phyloP scores from a whole-genome alignment of 495 filamentous ascomycete genomes.

The Patellaria atrata region DNA sequence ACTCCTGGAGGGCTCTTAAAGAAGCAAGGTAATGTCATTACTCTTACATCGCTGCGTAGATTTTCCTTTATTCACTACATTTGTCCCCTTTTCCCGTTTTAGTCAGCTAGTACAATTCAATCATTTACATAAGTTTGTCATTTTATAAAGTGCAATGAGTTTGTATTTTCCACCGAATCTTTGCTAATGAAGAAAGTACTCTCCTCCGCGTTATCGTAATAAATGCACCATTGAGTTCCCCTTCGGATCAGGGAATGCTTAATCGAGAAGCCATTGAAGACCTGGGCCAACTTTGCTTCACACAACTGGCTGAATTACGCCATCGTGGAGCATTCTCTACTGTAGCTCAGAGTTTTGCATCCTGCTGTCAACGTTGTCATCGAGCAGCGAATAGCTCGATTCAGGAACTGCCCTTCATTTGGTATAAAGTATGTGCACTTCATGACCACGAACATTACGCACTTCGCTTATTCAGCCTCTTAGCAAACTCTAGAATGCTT shows the following conservation, averaged over 20 bases:
- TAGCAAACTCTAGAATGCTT: conserved; percentile 30
- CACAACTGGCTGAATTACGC: conserved; percentile 65
- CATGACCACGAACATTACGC: not conserved
- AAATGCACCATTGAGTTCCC: conserved; percentile 21
- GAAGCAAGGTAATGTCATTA: conserved; percentile 95
- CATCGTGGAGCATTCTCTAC: conserved; percentile 91
- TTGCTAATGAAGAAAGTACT: conserved; percentile 29
- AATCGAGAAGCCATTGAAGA: conserved; percentile 30
- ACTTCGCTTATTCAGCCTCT: no score
- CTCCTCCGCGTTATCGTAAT: conserved; percentile 42
- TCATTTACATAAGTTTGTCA: no score
- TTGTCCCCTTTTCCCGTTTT: no score
- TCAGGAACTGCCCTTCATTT: conserved; percentile 32
- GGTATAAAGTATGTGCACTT: conserved; percentile 49
- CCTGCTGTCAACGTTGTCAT: conserved; percentile 48
- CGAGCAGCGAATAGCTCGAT: conserved; percentile 28
- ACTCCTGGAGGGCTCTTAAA: conserved; percentile 82
- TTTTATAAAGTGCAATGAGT: no score
- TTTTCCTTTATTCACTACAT: no score
- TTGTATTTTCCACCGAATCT: not conserved
- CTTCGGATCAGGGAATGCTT: conserved; percentile 1
- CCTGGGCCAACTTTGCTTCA: conserved; percentile 59
- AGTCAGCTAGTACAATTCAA: no score
- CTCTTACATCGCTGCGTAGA: no score
- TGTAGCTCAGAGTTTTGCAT: conserved; percentile 73